These are phyloP conservation scores for Graphiopsis chlorocephala DNA, from an alignment of 2,329 filamentous ascomycete species.

Conservation along the genomic window DNA sequence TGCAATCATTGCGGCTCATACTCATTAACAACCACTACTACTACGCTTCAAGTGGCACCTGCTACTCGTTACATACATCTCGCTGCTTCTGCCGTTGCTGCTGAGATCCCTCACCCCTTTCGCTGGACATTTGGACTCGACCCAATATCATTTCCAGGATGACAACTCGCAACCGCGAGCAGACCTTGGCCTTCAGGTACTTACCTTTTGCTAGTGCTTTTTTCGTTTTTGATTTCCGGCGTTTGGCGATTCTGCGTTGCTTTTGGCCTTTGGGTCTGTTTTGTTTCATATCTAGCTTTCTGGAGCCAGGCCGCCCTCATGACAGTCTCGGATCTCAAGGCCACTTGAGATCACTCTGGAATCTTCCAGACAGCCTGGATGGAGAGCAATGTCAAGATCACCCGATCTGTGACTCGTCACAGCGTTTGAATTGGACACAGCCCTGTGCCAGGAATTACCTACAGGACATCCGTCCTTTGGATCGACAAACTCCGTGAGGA, in stretches of 20 bases:
- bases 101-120: not conserved
- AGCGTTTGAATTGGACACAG: not conserved
- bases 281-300: not conserved
- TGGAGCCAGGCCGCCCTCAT: not conserved
- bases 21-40: conserved; percentile 1
- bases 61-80: conserved; percentile 2
- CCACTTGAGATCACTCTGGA: not conserved
- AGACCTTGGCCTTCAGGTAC: conserved; percentile 38
- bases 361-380: not conserved
- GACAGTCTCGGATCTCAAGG: not conserved
- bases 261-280: not conserved
- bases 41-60: conserved; percentile 2
- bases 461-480: not conserved
- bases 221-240: conserved; percentile 18
- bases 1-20: conserved; percentile 12
- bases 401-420: not conserved
- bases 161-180: conserved; percentile 38
- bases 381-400: not conserved
- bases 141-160: conserved; percentile 31
- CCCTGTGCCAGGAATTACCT: not conserved
- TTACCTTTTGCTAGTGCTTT: conserved; percentile 26
- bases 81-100: conserved; percentile 18
- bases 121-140: conserved; percentile 7
- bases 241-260: not conserved
- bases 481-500: not conserved